These are phyloP conservation scores for Penicillium crustosum DNA, from an alignment of 2,329 filamentous ascomycete species.

Conservation along the genomic window DNA sequence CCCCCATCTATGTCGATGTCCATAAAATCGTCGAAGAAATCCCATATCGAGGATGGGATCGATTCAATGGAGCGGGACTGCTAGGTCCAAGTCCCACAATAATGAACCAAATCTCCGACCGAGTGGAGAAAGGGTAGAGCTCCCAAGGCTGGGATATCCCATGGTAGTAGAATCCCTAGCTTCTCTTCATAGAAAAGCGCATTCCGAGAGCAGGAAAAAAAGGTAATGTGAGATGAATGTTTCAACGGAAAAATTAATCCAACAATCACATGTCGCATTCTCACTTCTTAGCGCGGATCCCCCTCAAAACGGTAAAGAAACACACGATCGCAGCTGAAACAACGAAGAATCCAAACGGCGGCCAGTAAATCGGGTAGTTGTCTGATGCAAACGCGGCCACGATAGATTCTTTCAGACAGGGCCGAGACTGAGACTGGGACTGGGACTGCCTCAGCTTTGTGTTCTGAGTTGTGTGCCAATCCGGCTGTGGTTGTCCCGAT, in stretches of 20 bases:
- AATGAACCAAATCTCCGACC: not conserved
- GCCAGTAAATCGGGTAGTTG: not conserved
- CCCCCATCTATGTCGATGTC: not conserved
- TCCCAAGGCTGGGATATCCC: not conserved
- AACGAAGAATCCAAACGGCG: slow-evolving; percentile 7
- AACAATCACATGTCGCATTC: not conserved
- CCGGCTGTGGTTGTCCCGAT: slow-evolving; percentile 2
- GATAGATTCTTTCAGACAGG: not conserved
- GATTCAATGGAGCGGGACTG: not conserved
- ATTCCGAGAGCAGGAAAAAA: not conserved
- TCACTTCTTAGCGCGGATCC: slow-evolving; percentile 5
- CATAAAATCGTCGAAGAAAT: not conserved
- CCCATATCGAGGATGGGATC: not conserved
- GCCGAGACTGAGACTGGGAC: too few relatives aligned
- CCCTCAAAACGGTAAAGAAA: slow-evolving; percentile 7
- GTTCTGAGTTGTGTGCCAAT: not conserved
- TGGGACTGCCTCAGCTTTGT: not conserved
- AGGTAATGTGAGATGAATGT: not conserved
- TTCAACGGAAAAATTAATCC: not conserved
- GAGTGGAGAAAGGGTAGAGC: not conserved
- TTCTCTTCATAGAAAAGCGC: not conserved
- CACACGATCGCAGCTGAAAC: slow-evolving; percentile 7
- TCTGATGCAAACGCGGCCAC: not conserved
- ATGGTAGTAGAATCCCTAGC: not conserved
- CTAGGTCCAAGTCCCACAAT: not conserved